Base-by-base conservation (phyloP, 1,284 basidiomycete species). In the Lentinula novae-zelandiae region DNA sequence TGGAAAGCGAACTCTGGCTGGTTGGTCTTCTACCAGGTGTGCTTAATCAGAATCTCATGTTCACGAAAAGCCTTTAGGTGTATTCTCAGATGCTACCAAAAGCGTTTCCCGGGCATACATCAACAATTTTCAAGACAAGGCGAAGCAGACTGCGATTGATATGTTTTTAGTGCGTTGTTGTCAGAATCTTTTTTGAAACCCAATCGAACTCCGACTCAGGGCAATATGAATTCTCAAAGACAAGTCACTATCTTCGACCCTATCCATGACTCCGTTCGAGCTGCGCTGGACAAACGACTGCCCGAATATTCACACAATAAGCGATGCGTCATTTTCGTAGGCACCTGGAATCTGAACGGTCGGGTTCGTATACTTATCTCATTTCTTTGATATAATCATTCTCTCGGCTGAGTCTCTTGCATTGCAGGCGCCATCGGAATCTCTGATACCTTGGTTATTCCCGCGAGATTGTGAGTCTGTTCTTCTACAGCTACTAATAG, bases 341-440 rank as follows among this genome's bases (percentile, higher is more conserved):
- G 97, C 4, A 98, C 96, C 1, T 99, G 94, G 92, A 99, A 99
- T 73, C 76, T 99, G 64, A 97, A 97, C 69, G 97, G 95, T 52
- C 83, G 84, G 72, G 92, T 93, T 68, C 66, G 81, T 71, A 9
- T 13, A 22, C 22, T 22, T 22, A 46, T 20, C 17, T 56, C 60
- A 52, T 63, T 27, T 54, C 17, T n/a, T 51, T 55, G 22, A 34
- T 53, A 52, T 57, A 40, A 48, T 61, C 46, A 57, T 63, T 64
- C 58, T 20, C 36, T 40, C 8, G 61, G 53, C 60, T 63, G 67
- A 33, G 42, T 31, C 5, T 20, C 62, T 63, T 39, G 51, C 10
- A 55, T 22, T 71, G 64, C 67, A 91, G 80, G 78, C 87, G 31
- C 89, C 95, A 3, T 84, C 86, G 3, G 96, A 98, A 73, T 89